Evolutionary conservation across 1,284 basidiomycete species (phyloP), one percentile per base, ranked within the genome.

Genomic region (Chiua sp.): DNA sequence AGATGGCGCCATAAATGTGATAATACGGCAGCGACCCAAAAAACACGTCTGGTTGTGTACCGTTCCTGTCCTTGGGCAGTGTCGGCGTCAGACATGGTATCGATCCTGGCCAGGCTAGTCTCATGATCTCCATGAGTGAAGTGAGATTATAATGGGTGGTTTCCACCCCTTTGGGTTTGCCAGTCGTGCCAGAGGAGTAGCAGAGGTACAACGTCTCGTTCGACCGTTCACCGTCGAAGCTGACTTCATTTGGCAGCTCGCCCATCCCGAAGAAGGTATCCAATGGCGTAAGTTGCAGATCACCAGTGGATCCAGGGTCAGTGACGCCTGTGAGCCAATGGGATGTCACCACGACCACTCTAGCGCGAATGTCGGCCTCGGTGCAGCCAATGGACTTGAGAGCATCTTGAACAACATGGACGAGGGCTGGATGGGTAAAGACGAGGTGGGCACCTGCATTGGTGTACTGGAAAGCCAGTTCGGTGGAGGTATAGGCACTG

Each of bases 121-220:
- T 69, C 22, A 82, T 70, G 33, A 84, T 83, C 42, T 79, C 77
- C 10, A 85, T 65, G 37, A 86, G 75, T 4, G 82, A 76, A 1
- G 79, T 82, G 52, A 90, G 72, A 63, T 92, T 92, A 60, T 80
- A 79, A 72, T 92, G 89, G 1, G 86, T 89, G 0, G 88, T 88
- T 80, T 86, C 83, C 10, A 86, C 85, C 48, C 81, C 82, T 60
- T 89, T 87, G 16, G 83, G 83, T 54, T 82, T 82, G 1, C 85
- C 85, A 0, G 86, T 87, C 8, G 87, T 91, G 10, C 88, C 87
- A 57, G 86, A 88, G 12, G 79, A 82, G 68, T 91, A 91, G 65
- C 88, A 92, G 42, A 92, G 72, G 64, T 86, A 86, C 3, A 78
- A 74, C 0, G 87, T 88, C 63, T 86, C 81, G 47, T 86, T 66